Evolutionary conservation across 2,329 filamentous ascomycete genomes (phyloP), one percentile per base, ranked within the genome.

Genomic region (Mycosphaerella sp.): DNA sequence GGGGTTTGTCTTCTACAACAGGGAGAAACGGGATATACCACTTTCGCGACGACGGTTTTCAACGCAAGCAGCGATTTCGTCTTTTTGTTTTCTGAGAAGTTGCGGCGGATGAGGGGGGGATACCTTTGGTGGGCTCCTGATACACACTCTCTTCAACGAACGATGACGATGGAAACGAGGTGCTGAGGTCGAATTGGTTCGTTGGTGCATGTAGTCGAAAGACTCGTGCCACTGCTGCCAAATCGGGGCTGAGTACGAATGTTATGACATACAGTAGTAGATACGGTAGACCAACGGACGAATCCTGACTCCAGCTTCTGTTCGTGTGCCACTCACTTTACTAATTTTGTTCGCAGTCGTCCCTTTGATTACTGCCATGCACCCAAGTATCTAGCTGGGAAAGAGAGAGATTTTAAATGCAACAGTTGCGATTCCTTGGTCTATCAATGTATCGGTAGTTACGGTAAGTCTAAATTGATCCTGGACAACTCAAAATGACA

Each of bases 1-100:
- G 39, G 21, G 47, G 4, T 14, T 17, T 40, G n/a, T 26, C 34
- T 32, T 21, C 23, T 36, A 39, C 41, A 36, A 38, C 45, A 47
- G 31, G 45, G 45, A 45, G 44, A 48, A 52, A 42, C 41, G 51
- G 53, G 52, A 61, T 61, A 61, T 61, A 61, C 59, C 59, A 59
- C 59, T 61, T 55, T 59, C 59, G 51, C 29, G 42, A 46, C 42
- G 48, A 31, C 43, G 39, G 34, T 42, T 43, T 36, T 11, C 42
- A 29, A 39, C 4, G 17, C 17, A 26, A 44, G 42, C 17, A 44
- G 42, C 4, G 14, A 8, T n/a, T 42, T 21, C 23, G 42, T 44
- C 12, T 44, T 23, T 42, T 9, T 42, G 40, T n/a, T 21, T 42
- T 9, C 23, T 9, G 23, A 42, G 17, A 21, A 6, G 42, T 23